Evolutionary conservation across 2,329 filamentous ascomycete species (phyloP).

Genomic region (Helminthosporium solani): DNA sequence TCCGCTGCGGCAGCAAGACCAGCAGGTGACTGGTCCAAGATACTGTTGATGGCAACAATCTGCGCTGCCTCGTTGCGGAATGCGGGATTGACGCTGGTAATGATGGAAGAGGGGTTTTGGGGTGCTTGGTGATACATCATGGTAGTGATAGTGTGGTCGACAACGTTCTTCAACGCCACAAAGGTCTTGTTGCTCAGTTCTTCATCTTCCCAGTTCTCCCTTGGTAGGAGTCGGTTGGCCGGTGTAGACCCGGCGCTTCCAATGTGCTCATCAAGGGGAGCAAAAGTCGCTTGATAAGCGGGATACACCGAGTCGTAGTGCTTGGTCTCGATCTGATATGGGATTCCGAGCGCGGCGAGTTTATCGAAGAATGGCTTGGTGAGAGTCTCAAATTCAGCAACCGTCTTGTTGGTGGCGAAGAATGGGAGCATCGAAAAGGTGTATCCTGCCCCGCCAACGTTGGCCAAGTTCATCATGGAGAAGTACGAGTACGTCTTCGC

Average conservation of each 20-base stretch:
- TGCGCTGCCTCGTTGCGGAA: conserved; percentile 29
- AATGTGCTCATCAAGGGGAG: conserved; percentile 22
- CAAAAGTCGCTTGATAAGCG: conserved; percentile 34
- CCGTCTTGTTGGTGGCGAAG: conserved; percentile 17
- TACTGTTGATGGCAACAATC: conserved; percentile 23
- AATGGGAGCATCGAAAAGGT: conserved; percentile 13
- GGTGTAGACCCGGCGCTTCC: conserved; percentile 34
- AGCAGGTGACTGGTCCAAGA: conserved; percentile 21
- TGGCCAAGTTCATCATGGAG: conserved; percentile 8
- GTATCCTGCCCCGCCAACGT: conserved; percentile 3
- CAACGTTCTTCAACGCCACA: conserved; percentile 20
- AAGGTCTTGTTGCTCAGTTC: conserved; percentile 29
- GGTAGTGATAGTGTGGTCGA: conserved; percentile 24
- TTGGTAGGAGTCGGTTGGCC: conserved; percentile 39
- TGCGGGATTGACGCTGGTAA: conserved; percentile 34
- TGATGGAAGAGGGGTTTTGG: conserved; percentile 16
- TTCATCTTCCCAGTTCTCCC: conserved; percentile 30
- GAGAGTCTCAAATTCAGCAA: conserved; percentile 10
- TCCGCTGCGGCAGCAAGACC: conserved; percentile 23
- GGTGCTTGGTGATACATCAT: conserved; percentile 27
- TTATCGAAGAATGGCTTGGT: conserved; percentile 16
- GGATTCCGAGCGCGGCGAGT: conserved; percentile 14
- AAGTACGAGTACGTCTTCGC: conserved; percentile 15
- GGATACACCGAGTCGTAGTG: conserved; percentile 29
- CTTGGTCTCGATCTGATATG: conserved; percentile 9